Base-by-base conservation (phyloP, 176 grass and related monocot species). In the Poa annua region DNA sequence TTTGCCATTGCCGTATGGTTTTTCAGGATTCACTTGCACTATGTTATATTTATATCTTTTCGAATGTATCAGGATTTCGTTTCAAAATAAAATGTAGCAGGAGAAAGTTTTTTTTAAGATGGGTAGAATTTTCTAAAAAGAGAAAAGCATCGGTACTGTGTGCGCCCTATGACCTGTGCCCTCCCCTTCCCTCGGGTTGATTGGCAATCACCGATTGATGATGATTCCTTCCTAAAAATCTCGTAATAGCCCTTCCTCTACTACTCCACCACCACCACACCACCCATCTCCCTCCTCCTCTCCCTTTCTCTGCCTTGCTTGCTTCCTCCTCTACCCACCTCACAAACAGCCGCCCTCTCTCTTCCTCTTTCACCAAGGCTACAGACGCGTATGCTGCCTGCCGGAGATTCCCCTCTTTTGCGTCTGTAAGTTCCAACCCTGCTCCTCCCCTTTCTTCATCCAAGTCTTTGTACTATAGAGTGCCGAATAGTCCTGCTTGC, bases 271-370 rank as follows among this genome's bases (percentile, higher is more conserved):
- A 22, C 78, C 78, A 56, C 78, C 19, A 56, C 78, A 29, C 59
- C 71, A 76, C 71, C 20, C 56, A 0, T 9, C 7, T 45, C 62
- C 71, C 45, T 48, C 45, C 71, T 54, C 63, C 38, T 56, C 86
- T 38, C 36, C 68, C 19, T 26, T 62, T 21, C 38, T 20, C 14
- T 71, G 49, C 55, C 63, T 69, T 61, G n/a, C 74, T 65, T 79
- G 33, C 75, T 66, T 80, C 45, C 20, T 61, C 71, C 59, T 80
- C 76, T 72, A 13, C 83, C 73, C 44, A 65, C 83, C 88, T 56
- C 88, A 64, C 78, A 77, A 81, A 26, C 33, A 11, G 19, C 64
- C 9, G 19, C 33, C 3, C 20, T 60, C 11, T 39, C 9, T 60
- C 69, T 51, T 71, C n/a, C 36, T 35, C 50, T 66, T 22, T 14